Conservation (phyloP, 225 moss, liverwort and hornwort genomes). For the Neckera pumila region DNA sequence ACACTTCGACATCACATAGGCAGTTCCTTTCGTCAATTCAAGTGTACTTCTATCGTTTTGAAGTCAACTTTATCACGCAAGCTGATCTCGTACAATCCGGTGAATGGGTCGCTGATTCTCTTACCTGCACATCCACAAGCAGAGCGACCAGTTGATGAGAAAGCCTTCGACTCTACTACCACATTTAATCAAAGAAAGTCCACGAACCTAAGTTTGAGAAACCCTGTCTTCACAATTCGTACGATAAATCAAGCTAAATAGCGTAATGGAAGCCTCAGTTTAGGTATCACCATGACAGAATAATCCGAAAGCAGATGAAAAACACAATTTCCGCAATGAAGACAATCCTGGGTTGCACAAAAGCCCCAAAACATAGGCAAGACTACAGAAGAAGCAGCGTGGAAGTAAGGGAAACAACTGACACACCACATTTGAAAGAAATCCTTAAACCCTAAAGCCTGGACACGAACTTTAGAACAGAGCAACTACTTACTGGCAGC, state of each 20-base stretch:
- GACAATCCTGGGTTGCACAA: neutral
- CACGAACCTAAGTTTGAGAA: neutral
- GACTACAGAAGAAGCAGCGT: neutral
- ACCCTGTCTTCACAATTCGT: neutral
- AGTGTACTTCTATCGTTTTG: neutral
- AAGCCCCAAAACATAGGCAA: too few relatives aligned
- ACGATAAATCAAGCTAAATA: neutral
- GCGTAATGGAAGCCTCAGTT: neutral
- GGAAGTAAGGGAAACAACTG: neutral
- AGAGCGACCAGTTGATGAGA: neutral
- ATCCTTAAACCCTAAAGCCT: neutral
- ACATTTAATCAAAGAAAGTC: neutral
- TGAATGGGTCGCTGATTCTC: neutral
- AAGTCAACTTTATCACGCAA: neutral
- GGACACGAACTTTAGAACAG: neutral
- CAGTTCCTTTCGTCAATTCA: neutral
- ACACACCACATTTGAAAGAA: neutral
- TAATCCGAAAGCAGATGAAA: neutral
- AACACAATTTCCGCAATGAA: neutral
- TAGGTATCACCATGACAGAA: neutral
- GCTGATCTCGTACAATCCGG: neutral
- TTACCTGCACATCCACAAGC: neutral
- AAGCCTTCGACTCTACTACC: neutral
- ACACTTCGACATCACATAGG: neutral
- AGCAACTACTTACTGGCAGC: neutral